Evolutionary conservation across 768 basidiomycete species (phyloP).

Genomic region (Coprinopsis strossmayeri): DNA sequence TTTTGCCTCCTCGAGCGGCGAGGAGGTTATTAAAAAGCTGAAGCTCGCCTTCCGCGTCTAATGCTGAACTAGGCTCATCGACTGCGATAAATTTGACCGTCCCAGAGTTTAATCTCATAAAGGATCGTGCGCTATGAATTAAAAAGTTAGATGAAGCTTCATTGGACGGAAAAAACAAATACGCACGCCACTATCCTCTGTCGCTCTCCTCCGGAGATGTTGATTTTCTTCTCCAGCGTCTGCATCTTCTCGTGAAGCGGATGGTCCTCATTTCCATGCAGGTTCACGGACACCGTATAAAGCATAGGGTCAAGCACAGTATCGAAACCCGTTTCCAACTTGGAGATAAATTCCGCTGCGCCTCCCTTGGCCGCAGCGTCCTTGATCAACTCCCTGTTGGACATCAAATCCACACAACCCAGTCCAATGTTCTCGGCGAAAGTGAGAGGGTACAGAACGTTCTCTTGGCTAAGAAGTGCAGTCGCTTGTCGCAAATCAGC

Average conservation of each 20-base stretch:
- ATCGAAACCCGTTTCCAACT: conserved; percentile 29
- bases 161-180: neutral
- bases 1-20: conserved; percentile 36
- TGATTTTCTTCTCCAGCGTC: conserved; percentile 19
- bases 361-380: conserved; percentile 32
- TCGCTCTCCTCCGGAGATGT: conserved; percentile 38
- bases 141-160: neutral
- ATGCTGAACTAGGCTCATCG: conserved; percentile 53
- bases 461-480: conserved; percentile 28
- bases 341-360: conserved; percentile 31
- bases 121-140: conserved; percentile 32
- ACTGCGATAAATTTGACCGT: conserved; percentile 41
- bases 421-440: conserved; percentile 32
- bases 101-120: conserved; percentile 33
- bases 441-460: conserved; percentile 28
- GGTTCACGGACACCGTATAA: conserved; percentile 19
- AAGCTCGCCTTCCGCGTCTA: conserved; percentile 50
- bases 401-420: conserved; percentile 13
- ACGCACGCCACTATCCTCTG: conserved; percentile 46
- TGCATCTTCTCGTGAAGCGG: conserved; percentile 20
- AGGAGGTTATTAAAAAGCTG: conserved; percentile 36
- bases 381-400: conserved; percentile 18
- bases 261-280: conserved; percentile 18
- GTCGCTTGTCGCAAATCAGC: conserved; percentile 25
- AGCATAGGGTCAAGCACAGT: conserved; percentile 30